Evolutionary conservation across 306 rosid species (phyloP).

Genomic region (Citrullus mucosospermus): DNA sequence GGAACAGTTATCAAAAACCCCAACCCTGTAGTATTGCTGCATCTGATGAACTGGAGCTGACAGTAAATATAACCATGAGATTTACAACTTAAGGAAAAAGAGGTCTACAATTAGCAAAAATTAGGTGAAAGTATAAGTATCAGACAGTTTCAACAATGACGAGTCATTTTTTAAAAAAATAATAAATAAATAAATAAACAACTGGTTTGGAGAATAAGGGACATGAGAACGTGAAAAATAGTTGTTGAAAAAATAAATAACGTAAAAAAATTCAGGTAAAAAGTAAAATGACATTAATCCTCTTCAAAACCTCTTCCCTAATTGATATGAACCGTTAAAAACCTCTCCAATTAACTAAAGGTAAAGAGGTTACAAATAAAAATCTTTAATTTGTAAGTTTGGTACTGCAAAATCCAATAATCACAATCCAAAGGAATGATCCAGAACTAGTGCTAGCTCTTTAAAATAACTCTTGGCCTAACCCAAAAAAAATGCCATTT

Average conservation of each 20-base stretch:
- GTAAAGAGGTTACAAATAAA: neutral
- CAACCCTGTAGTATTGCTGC: constrained; percentile 84
- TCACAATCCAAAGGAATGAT: neutral
- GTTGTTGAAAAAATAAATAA: neutral
- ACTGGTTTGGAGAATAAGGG: neutral
- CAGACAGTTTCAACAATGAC: neutral
- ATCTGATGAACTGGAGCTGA: constrained; percentile 89
- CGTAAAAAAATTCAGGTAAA: neutral
- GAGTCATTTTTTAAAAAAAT: neutral
- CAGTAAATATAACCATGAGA: constrained; percentile 9
- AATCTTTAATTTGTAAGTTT: neutral
- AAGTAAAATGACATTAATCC: neutral
- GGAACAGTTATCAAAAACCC: constrained; percentile 58
- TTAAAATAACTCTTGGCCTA: neutral
- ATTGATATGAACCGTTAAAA: neutral
- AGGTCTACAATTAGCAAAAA: neutral
- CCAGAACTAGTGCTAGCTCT: neutral
- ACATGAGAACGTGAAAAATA: neutral
- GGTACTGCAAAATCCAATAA: neutral
- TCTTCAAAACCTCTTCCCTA: neutral
- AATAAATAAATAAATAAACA: neutral
- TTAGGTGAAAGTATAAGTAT: neutral
- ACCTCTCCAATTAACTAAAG: neutral
- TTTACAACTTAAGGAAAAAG: neutral
- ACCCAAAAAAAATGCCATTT: neutral